These are phyloP conservation scores for Trichoderma sp. DNA, from an alignment of 2,329 filamentous ascomycete genomes.

Conservation along the genomic window DNA sequence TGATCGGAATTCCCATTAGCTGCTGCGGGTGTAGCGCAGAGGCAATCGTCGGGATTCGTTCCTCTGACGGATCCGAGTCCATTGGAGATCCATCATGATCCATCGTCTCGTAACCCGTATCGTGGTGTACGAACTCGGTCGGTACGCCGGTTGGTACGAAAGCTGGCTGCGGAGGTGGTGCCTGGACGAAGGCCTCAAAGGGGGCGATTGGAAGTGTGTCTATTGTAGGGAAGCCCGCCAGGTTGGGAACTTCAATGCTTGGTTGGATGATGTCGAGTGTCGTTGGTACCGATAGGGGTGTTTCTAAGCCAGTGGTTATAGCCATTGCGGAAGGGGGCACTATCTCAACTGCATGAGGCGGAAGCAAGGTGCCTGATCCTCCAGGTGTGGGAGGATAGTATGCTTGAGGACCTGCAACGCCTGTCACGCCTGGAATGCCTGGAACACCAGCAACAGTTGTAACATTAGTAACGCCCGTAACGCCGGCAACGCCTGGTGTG, in stretches of 20 bases:
- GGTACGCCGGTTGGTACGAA: conserved; percentile 79
- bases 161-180: conserved; percentile 53
- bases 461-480: not conserved
- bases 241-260: conserved; percentile 58
- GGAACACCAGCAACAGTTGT: conserved; percentile 40
- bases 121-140: conserved; percentile 76
- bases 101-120: conserved; percentile 77
- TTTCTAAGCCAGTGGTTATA: conserved; percentile 73
- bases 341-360: conserved; percentile 79
- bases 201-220: conserved; percentile 62
- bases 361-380: conserved; percentile 75
- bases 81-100: conserved; percentile 71
- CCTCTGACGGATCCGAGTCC: conserved; percentile 51
- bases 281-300: conserved; percentile 75
- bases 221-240: conserved; percentile 64
- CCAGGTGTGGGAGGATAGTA: conserved; percentile 89
- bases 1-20: conserved; percentile 46
- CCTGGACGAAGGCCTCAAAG: conserved; percentile 69
- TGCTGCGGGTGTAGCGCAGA: conserved; percentile 56
- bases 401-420: conserved; percentile 61
- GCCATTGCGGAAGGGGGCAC: conserved; percentile 72
- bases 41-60: conserved; percentile 56
- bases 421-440: not conserved
- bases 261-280: conserved; percentile 64
- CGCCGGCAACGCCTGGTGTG: conserved; percentile 58